Evolutionary conservation across 2,329 filamentous ascomycete genomes (phyloP), one percentile per base, ranked within the genome.

Genomic region (Aureobasidium sp.): DNA sequence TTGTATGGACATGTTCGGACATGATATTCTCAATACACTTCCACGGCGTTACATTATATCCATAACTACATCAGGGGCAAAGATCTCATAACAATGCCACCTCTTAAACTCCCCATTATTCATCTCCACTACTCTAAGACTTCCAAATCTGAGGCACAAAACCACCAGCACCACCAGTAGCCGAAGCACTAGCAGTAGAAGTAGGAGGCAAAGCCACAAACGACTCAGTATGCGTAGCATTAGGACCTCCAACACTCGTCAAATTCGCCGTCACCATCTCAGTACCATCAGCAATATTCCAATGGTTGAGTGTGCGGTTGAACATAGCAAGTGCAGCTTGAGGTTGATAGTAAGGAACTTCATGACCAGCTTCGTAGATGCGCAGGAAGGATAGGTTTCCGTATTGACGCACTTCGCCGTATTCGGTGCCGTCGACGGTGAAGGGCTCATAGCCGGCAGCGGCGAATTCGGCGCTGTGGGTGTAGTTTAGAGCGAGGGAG

Each of bases 401-500:
- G 50, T 69, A 67, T 53, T 72, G 68, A 13, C 70, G 62, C 10
- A 75, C 73, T 54, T 74, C 74, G 59, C 76, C 75, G 59, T 76
- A 75, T 50, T 75, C 72, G 5, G 66, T 66, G 13, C 74, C 75
- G 51, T 73, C 71, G 27, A 76, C 73, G n/a, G 59, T 64, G 54
- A 76, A 71, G 5, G 71, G 68, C 34, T 67, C 67, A 63, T 73
- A 73, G 13, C 68, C 69, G 3, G 69, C 65, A 3, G 66, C 64
- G 13, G 61, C 55, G 59, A 72, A 72, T 9, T 69, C 65, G 3
- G 64, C 65, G n/a, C 63, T 66, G 66, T 76, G 67, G 1, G 70
- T 70, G 67, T 76, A 74, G 50, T 76, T 71, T 30, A 77, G 55
- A 1, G 68, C 68, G 9, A 83, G 72, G 59, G 77, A 79, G 13